A percentile compares a stretch with the other conserved stretches of the same genome.
These are phyloP conservation scores for Boletales sp. DNA, from an alignment of 768 basidiomycete genomes.

Conservation along the genomic window DNA sequence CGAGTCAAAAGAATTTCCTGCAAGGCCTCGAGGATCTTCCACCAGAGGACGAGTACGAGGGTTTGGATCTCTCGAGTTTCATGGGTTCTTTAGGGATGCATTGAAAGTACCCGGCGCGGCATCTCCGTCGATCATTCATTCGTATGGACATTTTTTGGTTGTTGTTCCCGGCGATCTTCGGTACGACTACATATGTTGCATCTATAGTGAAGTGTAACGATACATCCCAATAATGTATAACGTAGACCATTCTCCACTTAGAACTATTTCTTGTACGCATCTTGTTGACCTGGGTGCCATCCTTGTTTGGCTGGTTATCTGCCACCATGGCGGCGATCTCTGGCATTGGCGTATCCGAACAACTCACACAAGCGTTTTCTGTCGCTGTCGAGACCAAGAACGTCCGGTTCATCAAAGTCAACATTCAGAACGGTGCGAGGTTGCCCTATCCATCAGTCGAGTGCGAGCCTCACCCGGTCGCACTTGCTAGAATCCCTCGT, in stretches of 20 bases:
- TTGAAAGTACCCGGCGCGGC: conserved; percentile 18
- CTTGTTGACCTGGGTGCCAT: too few relatives aligned
- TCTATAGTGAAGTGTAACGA: conserved; percentile 33
- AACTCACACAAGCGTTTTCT: conserved; percentile 57
- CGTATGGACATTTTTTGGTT: conserved; percentile 13
- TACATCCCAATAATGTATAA: conserved; percentile 33
- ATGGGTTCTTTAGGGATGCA: conserved; percentile 73
- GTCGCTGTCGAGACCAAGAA: conserved; percentile 46
- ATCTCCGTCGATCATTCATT: conserved; percentile 20
- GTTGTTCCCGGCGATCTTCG: conserved; percentile 10
- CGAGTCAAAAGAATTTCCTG: conserved; percentile 78
- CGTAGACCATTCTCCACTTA: conserved; percentile 23
- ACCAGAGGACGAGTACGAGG: conserved; percentile 88
- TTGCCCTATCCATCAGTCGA: conserved; percentile 2
- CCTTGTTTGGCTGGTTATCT: too few relatives aligned
- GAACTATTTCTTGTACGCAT: conserved; percentile 11
- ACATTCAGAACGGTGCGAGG: conserved; percentile 67
- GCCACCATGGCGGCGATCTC: conserved; percentile 65
- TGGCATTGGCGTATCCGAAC: conserved; percentile 61
- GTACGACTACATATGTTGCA: conserved; percentile 30
- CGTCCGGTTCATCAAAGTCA: conserved; percentile 73
- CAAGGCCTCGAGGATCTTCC: conserved; percentile 91
- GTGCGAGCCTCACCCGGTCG: conserved; percentile 23
- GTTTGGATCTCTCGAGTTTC: conserved; percentile 81
- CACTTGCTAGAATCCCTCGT: conserved; percentile 59